Evolutionary conservation across 2,329 filamentous ascomycete genomes (phyloP).

Genomic region (Sphaerulina musiva): DNA sequence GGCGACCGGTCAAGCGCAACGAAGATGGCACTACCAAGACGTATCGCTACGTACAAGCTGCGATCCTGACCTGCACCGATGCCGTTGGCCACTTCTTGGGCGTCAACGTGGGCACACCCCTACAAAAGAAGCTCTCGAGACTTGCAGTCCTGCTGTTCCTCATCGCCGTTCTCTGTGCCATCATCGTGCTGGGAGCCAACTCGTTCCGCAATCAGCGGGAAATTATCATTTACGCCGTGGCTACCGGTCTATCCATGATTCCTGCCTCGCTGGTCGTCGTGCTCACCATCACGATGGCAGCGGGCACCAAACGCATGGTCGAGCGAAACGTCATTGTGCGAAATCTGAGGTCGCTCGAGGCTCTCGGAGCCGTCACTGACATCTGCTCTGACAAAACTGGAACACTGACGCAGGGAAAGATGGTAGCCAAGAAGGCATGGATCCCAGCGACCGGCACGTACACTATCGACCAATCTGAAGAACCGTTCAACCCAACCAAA

Average conservation of each 20-base stretch:
- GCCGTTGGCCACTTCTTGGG: conserved; percentile 59
- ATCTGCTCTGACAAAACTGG: conserved; percentile 67
- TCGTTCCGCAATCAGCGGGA: conserved; percentile 49
- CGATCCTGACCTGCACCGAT: conserved; percentile 49
- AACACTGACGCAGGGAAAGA: conserved; percentile 51
- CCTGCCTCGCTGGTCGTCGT: conserved; percentile 46
- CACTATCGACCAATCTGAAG: conserved; percentile 50
- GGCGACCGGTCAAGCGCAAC: conserved; percentile 37
- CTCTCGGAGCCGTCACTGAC: conserved; percentile 57
- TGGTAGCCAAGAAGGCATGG: conserved; percentile 59
- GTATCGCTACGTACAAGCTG: conserved; percentile 43
- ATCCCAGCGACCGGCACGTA: conserved; percentile 56
- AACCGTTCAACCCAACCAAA: conserved; percentile 56
- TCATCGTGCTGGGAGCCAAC: conserved; percentile 63
- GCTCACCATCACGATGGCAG: conserved; percentile 42
- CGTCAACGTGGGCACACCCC: conserved; percentile 68
- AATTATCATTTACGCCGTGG: conserved; percentile 61
- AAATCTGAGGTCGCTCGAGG: conserved; percentile 59
- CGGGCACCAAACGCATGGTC: conserved; percentile 58
- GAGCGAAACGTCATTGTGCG: conserved; percentile 60
- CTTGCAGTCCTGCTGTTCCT: conserved; percentile 75
- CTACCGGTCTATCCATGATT: conserved; percentile 56
- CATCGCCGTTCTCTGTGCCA: conserved; percentile 62
- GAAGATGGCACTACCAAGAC: conserved; percentile 31
- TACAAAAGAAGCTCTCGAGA: conserved; percentile 79